These are phyloP conservation scores for Chlamydomonas sp. DNA, from an alignment of 139 green algal species.

Conservation along the genomic window DNA sequence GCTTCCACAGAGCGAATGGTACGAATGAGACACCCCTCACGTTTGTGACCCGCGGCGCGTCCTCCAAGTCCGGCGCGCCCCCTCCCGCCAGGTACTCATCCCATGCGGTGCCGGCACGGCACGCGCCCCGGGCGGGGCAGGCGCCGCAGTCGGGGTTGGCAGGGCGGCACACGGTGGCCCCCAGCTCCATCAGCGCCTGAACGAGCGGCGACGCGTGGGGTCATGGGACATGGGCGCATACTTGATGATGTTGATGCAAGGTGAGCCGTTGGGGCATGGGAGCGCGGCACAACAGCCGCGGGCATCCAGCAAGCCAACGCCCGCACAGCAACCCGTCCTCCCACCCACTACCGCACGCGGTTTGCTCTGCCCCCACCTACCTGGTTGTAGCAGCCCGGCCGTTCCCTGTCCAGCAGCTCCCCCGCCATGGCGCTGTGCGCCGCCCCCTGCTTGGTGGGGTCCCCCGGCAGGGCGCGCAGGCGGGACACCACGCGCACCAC, in stretches of 20 bases:
- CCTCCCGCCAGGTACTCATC: constrained; percentile 20
- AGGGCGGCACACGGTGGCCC: constrained; percentile 88
- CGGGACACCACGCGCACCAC: constrained; percentile 87
- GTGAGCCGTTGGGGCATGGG: background rate
- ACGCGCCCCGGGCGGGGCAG: constrained; percentile 77
- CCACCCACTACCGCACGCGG: too few relatives aligned
- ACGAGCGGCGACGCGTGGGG: background rate
- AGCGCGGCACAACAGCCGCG: background rate
- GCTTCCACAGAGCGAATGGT: too few relatives aligned
- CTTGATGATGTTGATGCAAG: background rate
- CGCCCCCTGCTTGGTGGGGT: constrained; percentile 50
- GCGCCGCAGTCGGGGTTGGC: constrained; percentile 70
- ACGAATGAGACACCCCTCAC: background rate
- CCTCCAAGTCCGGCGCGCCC: constrained; percentile 1
- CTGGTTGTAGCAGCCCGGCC: constrained; percentile 96
- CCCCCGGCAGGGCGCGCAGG: constrained; percentile 57
- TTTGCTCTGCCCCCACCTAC: constrained; percentile 25
- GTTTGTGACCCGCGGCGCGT: background rate
- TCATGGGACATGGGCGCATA: too few relatives aligned
- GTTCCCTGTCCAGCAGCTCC: constrained; percentile 68
- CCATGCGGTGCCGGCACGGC: constrained; percentile 43
- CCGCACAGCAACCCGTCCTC: too few relatives aligned
- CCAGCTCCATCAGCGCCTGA: constrained; percentile 97
- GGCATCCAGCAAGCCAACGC: background rate
- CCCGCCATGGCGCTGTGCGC: constrained; percentile 57